Percentiles rank a stretch among this genome's conserved stretches.
phyloP scores from a whole-genome alignment of 2,329 filamentous ascomycete genomes.

The Chrysosporium keratinophilum region DNA sequence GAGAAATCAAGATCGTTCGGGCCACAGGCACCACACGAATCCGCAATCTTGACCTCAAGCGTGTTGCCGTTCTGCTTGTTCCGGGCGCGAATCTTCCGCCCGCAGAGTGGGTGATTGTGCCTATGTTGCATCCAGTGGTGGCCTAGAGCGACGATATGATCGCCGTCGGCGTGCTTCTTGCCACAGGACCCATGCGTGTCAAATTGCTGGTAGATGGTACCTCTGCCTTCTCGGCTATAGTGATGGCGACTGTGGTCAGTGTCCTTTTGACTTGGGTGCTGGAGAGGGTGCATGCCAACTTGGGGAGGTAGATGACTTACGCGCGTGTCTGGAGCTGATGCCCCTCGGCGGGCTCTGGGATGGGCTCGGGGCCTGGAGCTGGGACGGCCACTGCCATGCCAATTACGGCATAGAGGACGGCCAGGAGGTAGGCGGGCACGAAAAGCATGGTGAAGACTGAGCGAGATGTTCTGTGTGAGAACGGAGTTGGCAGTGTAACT shows the following conservation, averaged over 20 bases:
- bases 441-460: slow-evolving; percentile 2
- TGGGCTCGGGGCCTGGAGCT: neutral
- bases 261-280: no score
- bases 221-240: slow-evolving; percentile 3
- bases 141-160: slow-evolving; percentile 13
- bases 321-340: neutral
- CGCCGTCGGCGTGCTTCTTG: slow-evolving; percentile 7
- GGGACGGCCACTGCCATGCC: slow-evolving; percentile 5
- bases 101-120: slow-evolving; percentile 9
- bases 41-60: slow-evolving; percentile 8
- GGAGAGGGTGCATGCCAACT: no score
- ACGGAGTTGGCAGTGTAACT: neutral
- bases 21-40: slow-evolving; percentile 14
- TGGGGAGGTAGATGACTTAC: neutral
- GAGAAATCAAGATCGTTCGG: slow-evolving; percentile 16
- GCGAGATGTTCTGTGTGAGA: neutral
- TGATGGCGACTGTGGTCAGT: no score
- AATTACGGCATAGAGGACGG: neutral
- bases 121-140: slow-evolving; percentile 8
- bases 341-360: neutral
- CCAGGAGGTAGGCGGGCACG: neutral
- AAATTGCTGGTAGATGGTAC: slow-evolving; percentile 13
- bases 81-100: slow-evolving; percentile 9
- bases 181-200: slow-evolving; percentile 12
- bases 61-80: slow-evolving; percentile 13